Evolutionary conservation across 2,329 filamentous ascomycete genomes (phyloP).

Genomic region (Xylaria arbuscula): DNA sequence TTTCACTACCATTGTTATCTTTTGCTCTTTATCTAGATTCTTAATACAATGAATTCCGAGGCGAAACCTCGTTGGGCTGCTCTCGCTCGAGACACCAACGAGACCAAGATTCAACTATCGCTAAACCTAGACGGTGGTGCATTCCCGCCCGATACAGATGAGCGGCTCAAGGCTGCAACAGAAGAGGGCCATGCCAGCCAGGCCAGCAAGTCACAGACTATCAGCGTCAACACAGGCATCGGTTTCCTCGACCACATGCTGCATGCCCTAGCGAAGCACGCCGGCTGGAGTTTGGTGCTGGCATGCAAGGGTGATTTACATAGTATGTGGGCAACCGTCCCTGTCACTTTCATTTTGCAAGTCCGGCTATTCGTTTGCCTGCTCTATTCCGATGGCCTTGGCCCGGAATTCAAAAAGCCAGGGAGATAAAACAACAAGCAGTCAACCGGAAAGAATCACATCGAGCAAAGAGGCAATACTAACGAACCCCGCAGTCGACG

Average conservation of each 20-base stretch:
- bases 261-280: slow-evolving; percentile 94
- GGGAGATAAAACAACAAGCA: neutral
- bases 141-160: slow-evolving; percentile 73
- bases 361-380: neutral
- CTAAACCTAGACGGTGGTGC: slow-evolving; percentile 92
- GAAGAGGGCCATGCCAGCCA: slow-evolving; percentile 84
- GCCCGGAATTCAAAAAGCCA: neutral
- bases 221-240: slow-evolving; percentile 91
- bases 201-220: slow-evolving; percentile 83
- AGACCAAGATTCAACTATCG: slow-evolving; percentile 94
- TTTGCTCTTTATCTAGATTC: neutral
- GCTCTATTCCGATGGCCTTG: neutral
- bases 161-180: slow-evolving; percentile 62
- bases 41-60: slow-evolving; percentile 44
- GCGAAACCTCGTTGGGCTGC: slow-evolving; percentile 72
- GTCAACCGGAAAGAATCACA: neutral
- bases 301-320: slow-evolving; percentile 89
- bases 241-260: slow-evolving; percentile 99
- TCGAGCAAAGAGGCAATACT: slow-evolving; percentile 19
- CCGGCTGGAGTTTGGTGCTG: slow-evolving; percentile 89
- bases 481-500: slow-evolving; percentile 75
- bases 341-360: neutral
- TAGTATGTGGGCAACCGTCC: slow-evolving; percentile 66
- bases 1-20: neutral
- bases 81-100: slow-evolving; percentile 91